Evolutionary conservation across 2,329 filamentous ascomycete genomes (phyloP).

Genomic region (Emericellopsis cladophorae): DNA sequence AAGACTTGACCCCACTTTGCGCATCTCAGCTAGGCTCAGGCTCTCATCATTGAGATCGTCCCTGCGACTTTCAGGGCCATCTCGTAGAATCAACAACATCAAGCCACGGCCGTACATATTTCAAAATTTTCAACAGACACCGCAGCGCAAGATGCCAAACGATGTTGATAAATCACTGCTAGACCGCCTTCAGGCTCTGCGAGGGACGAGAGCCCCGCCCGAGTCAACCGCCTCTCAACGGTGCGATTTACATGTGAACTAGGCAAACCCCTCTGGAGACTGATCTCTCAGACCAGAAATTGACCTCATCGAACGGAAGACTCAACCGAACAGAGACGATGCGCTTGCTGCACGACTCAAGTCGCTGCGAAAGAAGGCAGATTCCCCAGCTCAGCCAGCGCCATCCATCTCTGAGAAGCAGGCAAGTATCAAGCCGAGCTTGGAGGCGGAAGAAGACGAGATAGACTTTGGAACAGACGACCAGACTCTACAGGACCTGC

Average conservation of each 20-base stretch:
- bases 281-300: slow-evolving; percentile 15
- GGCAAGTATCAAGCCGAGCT: not conserved
- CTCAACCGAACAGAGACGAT: slow-evolving; percentile 33
- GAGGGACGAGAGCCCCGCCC: slow-evolving; percentile 12
- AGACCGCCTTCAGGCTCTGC: slow-evolving; percentile 40
- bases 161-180: slow-evolving; percentile 33
- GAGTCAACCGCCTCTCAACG: slow-evolving; percentile 5
- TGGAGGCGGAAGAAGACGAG: slow-evolving; percentile 16
- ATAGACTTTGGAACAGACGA: slow-evolving; percentile 33
- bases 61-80: not conserved
- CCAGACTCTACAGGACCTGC: slow-evolving; percentile 36
- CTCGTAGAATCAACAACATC: not conserved
- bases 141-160: slow-evolving; percentile 14
- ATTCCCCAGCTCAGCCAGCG: slow-evolving; percentile 4
- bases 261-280: slow-evolving; percentile 4
- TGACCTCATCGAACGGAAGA: slow-evolving; percentile 27
- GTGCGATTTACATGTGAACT: not conserved
- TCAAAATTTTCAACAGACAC: not conserved
- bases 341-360: slow-evolving; percentile 37
- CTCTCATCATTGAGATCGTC: not conserved
- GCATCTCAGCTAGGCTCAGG: not conserved
- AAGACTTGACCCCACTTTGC: not conserved
- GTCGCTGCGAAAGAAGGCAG: slow-evolving; percentile 29
- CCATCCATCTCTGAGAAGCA: not conserved
- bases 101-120: not conserved